These are phyloP conservation scores for Yarrowia alimentaria DNA, from an alignment of 805 yeast species.

Conservation along the genomic window DNA sequence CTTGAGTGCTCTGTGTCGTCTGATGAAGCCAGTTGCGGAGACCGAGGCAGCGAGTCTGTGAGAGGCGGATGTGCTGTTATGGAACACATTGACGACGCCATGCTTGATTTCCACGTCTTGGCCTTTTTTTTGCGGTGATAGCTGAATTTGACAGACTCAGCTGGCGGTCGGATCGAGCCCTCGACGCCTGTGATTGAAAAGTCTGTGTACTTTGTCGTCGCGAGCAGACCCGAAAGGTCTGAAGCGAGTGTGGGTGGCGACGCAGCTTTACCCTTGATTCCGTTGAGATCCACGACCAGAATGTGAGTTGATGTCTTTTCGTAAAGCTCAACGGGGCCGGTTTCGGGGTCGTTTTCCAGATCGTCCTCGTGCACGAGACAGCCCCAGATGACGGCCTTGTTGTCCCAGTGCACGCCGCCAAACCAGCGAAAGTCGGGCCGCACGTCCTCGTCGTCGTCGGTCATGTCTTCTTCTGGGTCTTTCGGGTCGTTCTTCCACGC, in stretches of 20 bases:
- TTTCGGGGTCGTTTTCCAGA: too few species aligned
- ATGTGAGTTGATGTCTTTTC: conserved; percentile 6
- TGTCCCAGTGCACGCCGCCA: conserved; percentile 2
- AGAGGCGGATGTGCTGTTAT: conserved; percentile 1
- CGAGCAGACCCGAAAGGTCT: background rate
- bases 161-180: background rate
- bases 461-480: background rate
- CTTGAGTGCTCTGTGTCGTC: conserved; percentile 3
- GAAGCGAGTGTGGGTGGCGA: background rate
- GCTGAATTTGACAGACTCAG: too few species aligned
- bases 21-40: conserved; percentile 2
- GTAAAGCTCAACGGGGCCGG: background rate
- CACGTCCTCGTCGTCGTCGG: background rate
- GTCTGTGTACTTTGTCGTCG: background rate
- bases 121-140: conserved; percentile 2
- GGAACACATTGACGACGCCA: background rate
- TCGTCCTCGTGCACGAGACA: background rate
- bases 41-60: background rate
- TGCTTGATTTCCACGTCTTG: background rate
- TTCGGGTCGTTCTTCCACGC: conserved; percentile 9
- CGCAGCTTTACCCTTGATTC: background rate
- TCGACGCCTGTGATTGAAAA: conserved; percentile 2
- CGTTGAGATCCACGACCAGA: background rate
- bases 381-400: conserved; percentile 13
- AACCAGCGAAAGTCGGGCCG: conserved; percentile 6